Evolutionary conservation across 768 basidiomycete genomes (phyloP), one percentile per base, ranked within the genome.

Genomic region (Xanthoconium purpureum): DNA sequence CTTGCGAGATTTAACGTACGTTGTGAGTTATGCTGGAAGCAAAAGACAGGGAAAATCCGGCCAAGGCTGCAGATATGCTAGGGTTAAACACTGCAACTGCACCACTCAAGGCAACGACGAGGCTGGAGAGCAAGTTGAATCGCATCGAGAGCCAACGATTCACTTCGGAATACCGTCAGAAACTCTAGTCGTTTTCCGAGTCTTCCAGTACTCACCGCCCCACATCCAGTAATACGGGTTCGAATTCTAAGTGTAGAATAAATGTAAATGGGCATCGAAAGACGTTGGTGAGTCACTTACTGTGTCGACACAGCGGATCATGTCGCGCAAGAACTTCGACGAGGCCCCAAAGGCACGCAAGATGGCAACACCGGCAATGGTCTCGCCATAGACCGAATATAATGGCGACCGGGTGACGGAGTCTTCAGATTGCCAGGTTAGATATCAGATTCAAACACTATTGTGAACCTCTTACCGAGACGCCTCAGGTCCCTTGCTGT

Each of bases 181-280:
- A 49, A 48, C 50, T 38, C 59, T 39, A 28, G 14, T 20, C 20
- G 2, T 45, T 40, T 15, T 49, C 39, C 20, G 12, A 46, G 20
- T 28, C 12, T 30, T 33, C 20, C 12, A 20, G 18, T 37, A 63
- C 76, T 51, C 67, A 89, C 85, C 85, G 75, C 85, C 89, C 91
- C 89, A 94, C 81, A 89, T 88, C 94, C 94, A 95, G 66, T 89
- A 93, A 68, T 84, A 89, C 4, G 90, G 90, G 65, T 84, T 90
- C 15, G 83, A 62, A 54, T 83, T 84, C 80, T 82, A 45, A 3
- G 35, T 17, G 18, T 37, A 17, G 38, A 37, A 17, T 47, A 18
- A 57, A 57, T 12, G 52, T 61, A 9, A 53, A 47, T 29, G 8
- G 47, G 39, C 37, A 36, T 47, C 36, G 15, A 17, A 39, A 39